Conservation (phyloP, 495 filamentous ascomycete genomes). For the Trichoderma virens region DNA sequence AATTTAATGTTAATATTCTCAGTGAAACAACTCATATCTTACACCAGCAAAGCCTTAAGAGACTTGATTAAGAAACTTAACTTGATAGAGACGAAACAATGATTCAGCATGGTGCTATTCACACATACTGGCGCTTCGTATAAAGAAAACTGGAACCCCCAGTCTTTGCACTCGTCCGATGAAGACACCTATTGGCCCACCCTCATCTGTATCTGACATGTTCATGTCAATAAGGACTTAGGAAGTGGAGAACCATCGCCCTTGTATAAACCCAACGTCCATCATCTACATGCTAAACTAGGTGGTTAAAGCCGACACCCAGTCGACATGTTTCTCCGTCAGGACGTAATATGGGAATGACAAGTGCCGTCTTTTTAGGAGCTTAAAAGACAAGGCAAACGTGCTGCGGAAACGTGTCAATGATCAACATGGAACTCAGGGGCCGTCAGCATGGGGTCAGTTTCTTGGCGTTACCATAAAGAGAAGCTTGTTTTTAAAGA, state of each 20-base stretch:
- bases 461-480: background rate
- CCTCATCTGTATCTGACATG: background rate
- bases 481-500: background rate
- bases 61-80: background rate
- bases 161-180: background rate
- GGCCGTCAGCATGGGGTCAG: background rate
- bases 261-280: background rate
- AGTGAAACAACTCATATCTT: background rate
- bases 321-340: background rate
- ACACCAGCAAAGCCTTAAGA: too few relatives aligned
- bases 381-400: background rate
- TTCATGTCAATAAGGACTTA: background rate
- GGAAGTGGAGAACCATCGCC: background rate
- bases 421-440: background rate
- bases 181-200: background rate
- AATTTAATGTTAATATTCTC: background rate
- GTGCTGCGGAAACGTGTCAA: background rate
- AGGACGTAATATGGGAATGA: too few relatives aligned
- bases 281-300: background rate
- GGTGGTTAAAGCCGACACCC: background rate
- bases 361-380: background rate
- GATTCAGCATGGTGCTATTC: background rate
- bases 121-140: background rate
- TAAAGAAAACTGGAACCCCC: background rate
- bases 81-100: too few relatives aligned